Evolutionary conservation across 2,329 filamentous ascomycete genomes (phyloP).

Genomic region (Plenodomus tracheiphilus): DNA sequence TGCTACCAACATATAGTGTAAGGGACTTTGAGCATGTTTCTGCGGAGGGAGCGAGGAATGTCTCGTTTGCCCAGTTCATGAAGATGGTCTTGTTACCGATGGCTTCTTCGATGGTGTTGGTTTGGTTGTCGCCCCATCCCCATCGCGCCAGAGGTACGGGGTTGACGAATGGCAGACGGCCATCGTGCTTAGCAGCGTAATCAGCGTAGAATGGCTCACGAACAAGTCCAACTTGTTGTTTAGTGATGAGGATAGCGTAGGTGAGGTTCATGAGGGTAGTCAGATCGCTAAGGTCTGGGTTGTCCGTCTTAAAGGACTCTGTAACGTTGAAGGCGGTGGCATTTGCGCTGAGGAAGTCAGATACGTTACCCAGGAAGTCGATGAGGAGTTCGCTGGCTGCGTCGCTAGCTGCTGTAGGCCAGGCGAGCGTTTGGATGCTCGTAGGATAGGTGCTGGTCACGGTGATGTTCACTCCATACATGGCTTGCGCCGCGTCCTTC

Average conservation of each 20-base stretch:
- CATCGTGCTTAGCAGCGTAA: constrained; percentile 52
- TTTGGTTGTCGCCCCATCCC: constrained; percentile 50
- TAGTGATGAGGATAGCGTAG: constrained; percentile 53
- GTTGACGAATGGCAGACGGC: constrained; percentile 54
- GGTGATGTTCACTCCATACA: constrained; percentile 53
- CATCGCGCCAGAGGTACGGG: constrained; percentile 54
- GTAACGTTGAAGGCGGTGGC: constrained; percentile 43
- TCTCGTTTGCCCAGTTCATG: constrained; percentile 52
- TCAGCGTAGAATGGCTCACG: constrained; percentile 55
- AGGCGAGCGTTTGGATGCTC: constrained; percentile 48
- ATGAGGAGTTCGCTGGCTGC: constrained; percentile 44
- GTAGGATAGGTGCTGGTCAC: constrained; percentile 48
- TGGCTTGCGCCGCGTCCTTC: constrained; percentile 48
- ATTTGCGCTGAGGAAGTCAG: constrained; percentile 48
- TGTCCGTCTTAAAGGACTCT: constrained; percentile 41
- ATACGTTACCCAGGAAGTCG: constrained; percentile 50
- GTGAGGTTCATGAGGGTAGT: constrained; percentile 48
- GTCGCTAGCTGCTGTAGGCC: constrained; percentile 42
- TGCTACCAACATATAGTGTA: constrained; percentile 53
- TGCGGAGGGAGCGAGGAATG: constrained; percentile 48
- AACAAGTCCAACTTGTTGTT: constrained; percentile 53
- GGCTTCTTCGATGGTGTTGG: constrained; percentile 47
- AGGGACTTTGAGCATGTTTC: constrained; percentile 55
- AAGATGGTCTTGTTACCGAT: constrained; percentile 56
- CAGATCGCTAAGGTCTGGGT: constrained; percentile 37